Evolutionary conservation across 2,329 filamentous ascomycete genomes (phyloP).

Genomic region (Penicillium crustosum): DNA sequence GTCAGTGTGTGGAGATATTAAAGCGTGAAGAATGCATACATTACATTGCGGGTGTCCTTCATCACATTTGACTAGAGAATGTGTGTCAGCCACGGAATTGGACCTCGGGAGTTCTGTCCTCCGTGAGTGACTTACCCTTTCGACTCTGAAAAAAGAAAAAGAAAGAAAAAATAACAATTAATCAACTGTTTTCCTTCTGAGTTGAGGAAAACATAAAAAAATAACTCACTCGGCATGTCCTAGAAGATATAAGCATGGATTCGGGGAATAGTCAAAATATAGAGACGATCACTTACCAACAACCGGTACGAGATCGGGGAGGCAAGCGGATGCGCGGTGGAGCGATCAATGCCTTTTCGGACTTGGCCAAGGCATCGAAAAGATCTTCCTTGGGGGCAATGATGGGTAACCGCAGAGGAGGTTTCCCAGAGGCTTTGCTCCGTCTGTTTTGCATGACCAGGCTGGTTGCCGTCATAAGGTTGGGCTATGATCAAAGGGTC

Average conservation of each 20-base stretch:
- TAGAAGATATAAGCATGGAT: slow-evolving; percentile 24
- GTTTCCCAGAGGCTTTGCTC: slow-evolving; percentile 39
- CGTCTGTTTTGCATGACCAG: slow-evolving; percentile 40
- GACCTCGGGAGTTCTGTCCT: too few relatives aligned
- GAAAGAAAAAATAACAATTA: slow-evolving; percentile 15
- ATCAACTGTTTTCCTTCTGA: not conserved
- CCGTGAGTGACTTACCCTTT: slow-evolving; percentile 33
- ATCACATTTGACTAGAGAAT: slow-evolving; percentile 54
- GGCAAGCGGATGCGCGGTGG: slow-evolving; percentile 50
- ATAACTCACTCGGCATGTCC: slow-evolving; percentile 45
- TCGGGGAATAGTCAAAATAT: not conserved
- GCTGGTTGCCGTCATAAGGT: slow-evolving; percentile 35
- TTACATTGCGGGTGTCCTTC: slow-evolving; percentile 56
- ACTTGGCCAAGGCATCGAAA: slow-evolving; percentile 25
- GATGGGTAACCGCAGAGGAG: slow-evolving; percentile 41
- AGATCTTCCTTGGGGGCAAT: slow-evolving; percentile 49
- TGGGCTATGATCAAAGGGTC: not conserved
- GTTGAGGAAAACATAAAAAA: not conserved
- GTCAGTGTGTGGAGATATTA: slow-evolving; percentile 1
- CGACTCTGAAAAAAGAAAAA: slow-evolving; percentile 32
- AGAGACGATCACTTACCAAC: slow-evolving; percentile 45
- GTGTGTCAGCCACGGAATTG: slow-evolving; percentile 20
- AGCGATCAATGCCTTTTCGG: slow-evolving; percentile 34
- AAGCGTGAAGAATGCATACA: slow-evolving; percentile 38
- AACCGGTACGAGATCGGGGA: slow-evolving; percentile 55